Conservation (phyloP, 179 eudicot genomes). For the Gypsophila paniculata region DNA sequence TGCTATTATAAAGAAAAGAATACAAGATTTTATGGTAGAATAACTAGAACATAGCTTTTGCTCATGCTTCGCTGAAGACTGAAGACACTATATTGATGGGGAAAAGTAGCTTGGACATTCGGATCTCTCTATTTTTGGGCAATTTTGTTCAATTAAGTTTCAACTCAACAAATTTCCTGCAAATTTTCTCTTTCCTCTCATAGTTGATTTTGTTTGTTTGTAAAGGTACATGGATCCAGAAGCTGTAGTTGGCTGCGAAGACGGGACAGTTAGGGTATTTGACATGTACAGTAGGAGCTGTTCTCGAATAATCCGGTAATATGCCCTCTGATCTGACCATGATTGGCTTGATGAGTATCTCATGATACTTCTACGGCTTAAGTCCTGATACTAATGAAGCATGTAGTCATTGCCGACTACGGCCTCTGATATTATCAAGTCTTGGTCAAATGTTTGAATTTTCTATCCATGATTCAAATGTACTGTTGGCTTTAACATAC, state of each 20-base stretch:
- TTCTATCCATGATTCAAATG: not conserved
- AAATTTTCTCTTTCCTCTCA: not conserved
- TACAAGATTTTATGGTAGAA: not conserved
- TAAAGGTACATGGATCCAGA: conserved; percentile 82
- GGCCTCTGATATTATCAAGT: not conserved
- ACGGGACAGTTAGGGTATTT: conserved; percentile 80
- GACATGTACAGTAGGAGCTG: conserved; percentile 82
- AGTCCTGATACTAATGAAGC: not conserved
- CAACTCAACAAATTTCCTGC: not conserved
- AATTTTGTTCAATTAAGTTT: not conserved
- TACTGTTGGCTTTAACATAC: not conserved
- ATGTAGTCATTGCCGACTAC: not conserved
- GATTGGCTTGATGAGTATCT: conserved; percentile 5
- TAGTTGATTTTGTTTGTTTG: conserved; percentile 7
- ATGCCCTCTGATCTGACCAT: conserved; percentile 7
- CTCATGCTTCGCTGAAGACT: not conserved
- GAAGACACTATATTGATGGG: not conserved
- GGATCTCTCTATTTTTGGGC: not conserved
- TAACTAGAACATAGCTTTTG: not conserved
- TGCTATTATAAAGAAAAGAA: not conserved
- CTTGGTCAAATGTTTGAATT: not conserved
- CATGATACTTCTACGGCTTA: not conserved
- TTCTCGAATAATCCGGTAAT: conserved; percentile 72
- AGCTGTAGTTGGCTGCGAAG: conserved; percentile 84
- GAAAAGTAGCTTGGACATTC: not conserved